Evolutionary conservation across 2,329 filamentous ascomycete genomes (phyloP), one percentile per base, ranked within the genome.

Genomic region (Fusarium mundagurra): DNA sequence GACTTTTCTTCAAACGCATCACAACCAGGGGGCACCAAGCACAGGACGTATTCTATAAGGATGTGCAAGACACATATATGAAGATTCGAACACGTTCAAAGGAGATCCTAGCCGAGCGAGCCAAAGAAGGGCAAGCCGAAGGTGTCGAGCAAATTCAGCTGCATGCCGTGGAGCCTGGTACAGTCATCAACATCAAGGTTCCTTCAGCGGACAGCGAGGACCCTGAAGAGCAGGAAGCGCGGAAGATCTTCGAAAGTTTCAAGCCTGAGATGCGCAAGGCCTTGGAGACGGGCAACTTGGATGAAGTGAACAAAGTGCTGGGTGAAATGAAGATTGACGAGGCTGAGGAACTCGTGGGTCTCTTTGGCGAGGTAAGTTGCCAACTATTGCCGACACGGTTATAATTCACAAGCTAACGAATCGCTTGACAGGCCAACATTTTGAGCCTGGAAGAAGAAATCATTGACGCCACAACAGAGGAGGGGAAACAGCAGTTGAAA

Each of bases 141-240:
- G 94, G 92, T 27, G 93, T 97, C 16, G 96, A 99, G 85, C 96
- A 98, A 83, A 99, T 99, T 76, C 97, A 99, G 84, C 88, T 99
- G 53, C 96, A 99, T 81, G 96, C 96, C 20, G 95, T 99, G 17
- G 95, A 98, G 82, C 96, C 96, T 0, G 93, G 93, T 54, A 98
- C 96, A 7, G 92, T 93, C 70, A 98, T 99, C 82, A 93, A 94
- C 81, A 98, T 98, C 82, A 90, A 85, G 62, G 92, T 97, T 44
- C 96, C 96, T 18, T 87, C 92, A 1, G 86, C 87, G 44, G 87
- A 90, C 31, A 93, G 91, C 77, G 87, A 91, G 31, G 91, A 95
- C 60, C 88, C 90, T 3, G 91, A 88, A 61, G 88, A 88, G 61
- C 87, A 91, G 72, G 86, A 88, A 69, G 91, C 91, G 2, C 88